These are phyloP conservation scores for Nyssa sinensis DNA, from an alignment of 148 eudicot species.

Conservation along the genomic window DNA sequence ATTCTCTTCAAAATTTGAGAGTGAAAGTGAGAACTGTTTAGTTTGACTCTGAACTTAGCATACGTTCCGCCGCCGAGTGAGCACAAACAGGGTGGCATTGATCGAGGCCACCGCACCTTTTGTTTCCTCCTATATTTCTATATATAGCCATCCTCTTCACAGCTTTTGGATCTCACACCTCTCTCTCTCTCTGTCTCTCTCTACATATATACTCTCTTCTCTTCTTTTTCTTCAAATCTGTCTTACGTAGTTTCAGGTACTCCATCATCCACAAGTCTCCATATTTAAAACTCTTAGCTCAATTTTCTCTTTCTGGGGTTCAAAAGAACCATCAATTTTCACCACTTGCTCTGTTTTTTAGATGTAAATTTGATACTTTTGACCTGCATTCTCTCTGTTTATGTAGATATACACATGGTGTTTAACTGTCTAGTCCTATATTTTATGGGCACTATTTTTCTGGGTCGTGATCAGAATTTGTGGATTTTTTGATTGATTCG, in stretches of 20 bases:
- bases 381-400: conserved; percentile 1
- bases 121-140: neutral
- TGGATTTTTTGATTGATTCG: neutral
- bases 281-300: too few relatives aligned
- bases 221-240: neutral
- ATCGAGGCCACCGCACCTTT: neutral
- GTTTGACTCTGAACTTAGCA: neutral
- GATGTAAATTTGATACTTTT: neutral
- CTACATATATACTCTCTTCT: too few relatives aligned
- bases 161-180: neutral
- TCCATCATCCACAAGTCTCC: neutral
- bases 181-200: neutral
- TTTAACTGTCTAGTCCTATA: neutral
- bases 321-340: neutral
- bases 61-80: neutral
- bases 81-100: neutral
- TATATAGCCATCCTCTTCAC: neutral
- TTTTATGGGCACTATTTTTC: neutral
- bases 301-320: conserved; percentile 3
- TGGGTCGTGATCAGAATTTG: neutral
- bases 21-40: too few relatives aligned
- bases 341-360: neutral
- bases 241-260: conserved; percentile 2
- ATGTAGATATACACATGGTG: neutral
- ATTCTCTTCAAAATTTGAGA: neutral